These are phyloP conservation scores for Immersiporthe knoxdaviesiana DNA, from an alignment of 2,329 filamentous ascomycete genomes.

Conservation along the genomic window DNA sequence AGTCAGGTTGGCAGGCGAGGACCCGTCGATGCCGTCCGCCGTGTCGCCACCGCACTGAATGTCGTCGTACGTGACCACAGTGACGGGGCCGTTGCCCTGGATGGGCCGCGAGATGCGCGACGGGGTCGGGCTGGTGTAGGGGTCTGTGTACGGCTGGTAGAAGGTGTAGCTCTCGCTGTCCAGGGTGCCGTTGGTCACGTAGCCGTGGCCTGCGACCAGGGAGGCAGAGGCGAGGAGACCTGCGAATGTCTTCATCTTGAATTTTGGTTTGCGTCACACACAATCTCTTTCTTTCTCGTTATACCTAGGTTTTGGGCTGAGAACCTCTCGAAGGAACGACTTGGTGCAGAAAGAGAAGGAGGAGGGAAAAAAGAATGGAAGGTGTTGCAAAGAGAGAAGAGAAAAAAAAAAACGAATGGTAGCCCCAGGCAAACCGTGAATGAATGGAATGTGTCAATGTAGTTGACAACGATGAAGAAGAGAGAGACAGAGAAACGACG, in stretches of 20 bases:
- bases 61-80: constrained; percentile 55
- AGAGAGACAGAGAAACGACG: not conserved
- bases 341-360: not conserved
- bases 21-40: constrained; percentile 52
- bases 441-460: constrained; percentile 28
- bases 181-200: constrained; percentile 27
- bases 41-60: constrained; percentile 60
- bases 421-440: constrained; percentile 31
- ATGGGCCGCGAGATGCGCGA: constrained; percentile 58
- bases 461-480: constrained; percentile 19
- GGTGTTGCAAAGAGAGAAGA: constrained; percentile 19
- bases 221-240: constrained; percentile 23
- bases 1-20: constrained; percentile 56
- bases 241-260: constrained; percentile 31
- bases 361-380: constrained; percentile 11
- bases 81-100: constrained; percentile 61
- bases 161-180: constrained; percentile 26
- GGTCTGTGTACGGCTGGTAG: constrained; percentile 26
- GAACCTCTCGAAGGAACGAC: constrained; percentile 20
- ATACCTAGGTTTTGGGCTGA: not conserved
- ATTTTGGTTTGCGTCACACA: constrained; percentile 10
- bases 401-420: constrained; percentile 23
- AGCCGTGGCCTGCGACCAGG: constrained; percentile 28
- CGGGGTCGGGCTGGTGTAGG: constrained; percentile 20
- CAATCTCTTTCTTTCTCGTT: constrained; percentile 21